Evolutionary conservation across 2,329 filamentous ascomycete species (phyloP), one percentile per base, ranked within the genome.

Genomic region (Endoconidiophora polonica): DNA sequence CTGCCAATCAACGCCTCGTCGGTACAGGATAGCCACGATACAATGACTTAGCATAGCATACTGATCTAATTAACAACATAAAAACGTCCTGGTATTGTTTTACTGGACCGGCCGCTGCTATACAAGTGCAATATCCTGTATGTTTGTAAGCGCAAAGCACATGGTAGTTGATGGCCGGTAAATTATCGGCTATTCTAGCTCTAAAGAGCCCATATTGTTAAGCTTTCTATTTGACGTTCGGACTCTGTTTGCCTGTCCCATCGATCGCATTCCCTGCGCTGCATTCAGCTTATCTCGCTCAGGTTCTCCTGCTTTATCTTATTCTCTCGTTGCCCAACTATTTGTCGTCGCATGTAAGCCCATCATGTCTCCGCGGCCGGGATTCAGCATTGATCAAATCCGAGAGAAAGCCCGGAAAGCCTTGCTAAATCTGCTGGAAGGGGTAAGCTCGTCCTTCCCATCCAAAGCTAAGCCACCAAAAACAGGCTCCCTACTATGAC

Each of bases 361-460:
- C 66, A 67, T 57, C 59, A 85, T 85, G 81, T 78, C 77, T 68
- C 79, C 79, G 67, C 75, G 76, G 66, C 69, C 68, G 62, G 76
- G 74, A 61, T 85, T 91, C 63, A 81, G 80, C 64, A 77, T 81
- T 54, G 77, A 83, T 58, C 78, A 86, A 61, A 78, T 91, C 63
- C 79, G 76, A 60, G 81, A 83, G 56, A 86, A 83, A 67, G 84
- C 87, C 57, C 82, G 87, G 55, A 87, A 87, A 64, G 86, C 95
- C 63, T 73, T 98, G 57, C 74, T 98, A 58, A 81, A 83, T 66
- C 79, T 96, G 58, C 81, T 98, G 55, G 90, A 96, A 76, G 82
- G 84, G 66, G 91, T 98, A 83, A 77, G 87, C 56, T 53, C 48
- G 22, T 42, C 41, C 39, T 14, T 23, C 22, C 14, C 20, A 23